Evolutionary conservation across 2,329 filamentous ascomycete genomes (phyloP), one percentile per base, ranked within the genome.

Genomic region (Xylariales sp.): DNA sequence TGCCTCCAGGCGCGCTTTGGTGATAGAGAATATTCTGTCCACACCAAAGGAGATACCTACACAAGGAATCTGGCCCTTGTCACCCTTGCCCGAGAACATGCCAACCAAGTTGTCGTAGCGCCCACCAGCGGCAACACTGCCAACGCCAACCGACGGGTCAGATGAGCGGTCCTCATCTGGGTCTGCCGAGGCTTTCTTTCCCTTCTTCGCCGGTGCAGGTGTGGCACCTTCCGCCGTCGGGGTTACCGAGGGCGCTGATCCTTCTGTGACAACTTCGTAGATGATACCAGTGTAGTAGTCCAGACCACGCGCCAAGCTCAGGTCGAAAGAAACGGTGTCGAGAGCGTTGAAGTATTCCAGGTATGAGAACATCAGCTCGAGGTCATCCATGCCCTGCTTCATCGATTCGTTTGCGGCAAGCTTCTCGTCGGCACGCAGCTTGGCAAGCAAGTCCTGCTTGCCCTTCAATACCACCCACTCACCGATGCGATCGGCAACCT

Each of bases 11-110:
- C 81, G 73, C 12, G 81, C 76, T 59, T 87, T 86, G 36, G 77
- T 85, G 58, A 89, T 85, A 47, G 80, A 83, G 65, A 88, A 88
- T 51, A 88, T 89, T 50, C 84, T 75, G 57, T 89, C 85, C 27
- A 89, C 81, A 41, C 85, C 85, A 53, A 89, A 88, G 2, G 83
- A 88, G 43, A 89, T 83, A 44, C 85, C 85, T 14, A 88, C 83
- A 51, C 85, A 88, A 29, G 83, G 84, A 44, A 88, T 83, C 51
- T 85, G 77, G 25, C 67, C 69, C 59, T 83, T 85, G 46, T 78
- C 78, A 25, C 67, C 69, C 59, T 83, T 85, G 46, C 78, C 78
- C 40, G 74, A 77, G 63, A 88, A 89, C 82, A 88, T 87, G 61
- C 80, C 81, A 10, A 88, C 85, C 4, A 89, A 68, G 51, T 85